Percentiles rank a stretch among this genome's conserved stretches.
These are phyloP conservation scores for Aureobasidium sp. DNA, from an alignment of 2,329 filamentous ascomycete species.

Conservation along the genomic window DNA sequence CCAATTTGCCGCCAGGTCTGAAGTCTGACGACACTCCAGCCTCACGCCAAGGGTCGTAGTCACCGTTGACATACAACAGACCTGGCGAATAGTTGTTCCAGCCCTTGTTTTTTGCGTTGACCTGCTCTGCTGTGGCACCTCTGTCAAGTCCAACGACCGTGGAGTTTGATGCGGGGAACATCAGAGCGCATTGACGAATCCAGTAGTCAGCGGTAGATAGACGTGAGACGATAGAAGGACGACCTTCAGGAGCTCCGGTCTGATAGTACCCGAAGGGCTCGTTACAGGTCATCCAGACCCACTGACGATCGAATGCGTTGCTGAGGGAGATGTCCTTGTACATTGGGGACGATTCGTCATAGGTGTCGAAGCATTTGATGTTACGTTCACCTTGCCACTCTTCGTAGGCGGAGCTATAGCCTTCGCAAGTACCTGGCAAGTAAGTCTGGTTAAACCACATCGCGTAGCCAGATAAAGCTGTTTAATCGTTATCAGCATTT, in stretches of 20 bases:
- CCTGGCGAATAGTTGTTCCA: slow-evolving; percentile 45
- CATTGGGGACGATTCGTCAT: slow-evolving; percentile 40
- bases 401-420: slow-evolving; percentile 34
- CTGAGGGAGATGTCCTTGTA: slow-evolving; percentile 41
- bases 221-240: slow-evolving; percentile 43
- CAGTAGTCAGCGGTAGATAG: slow-evolving; percentile 44
- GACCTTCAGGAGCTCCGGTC: slow-evolving; percentile 40
- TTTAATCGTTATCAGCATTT: too few relatives aligned
- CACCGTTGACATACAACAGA: slow-evolving; percentile 50
- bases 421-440: slow-evolving; percentile 40
- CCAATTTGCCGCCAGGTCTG: slow-evolving; percentile 46
- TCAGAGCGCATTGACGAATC: slow-evolving; percentile 46
- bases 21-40: slow-evolving; percentile 44
- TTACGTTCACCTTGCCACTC: slow-evolving; percentile 34
- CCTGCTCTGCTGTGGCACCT: slow-evolving; percentile 37
- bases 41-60: slow-evolving; percentile 53
- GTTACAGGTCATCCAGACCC: slow-evolving; percentile 55
- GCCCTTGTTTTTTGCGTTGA: slow-evolving; percentile 48
- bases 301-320: slow-evolving; percentile 45
- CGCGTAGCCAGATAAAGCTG: slow-evolving; percentile 45
- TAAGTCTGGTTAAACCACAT: slow-evolving; percentile 41
- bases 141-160: slow-evolving; percentile 41
- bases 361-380: slow-evolving; percentile 45
- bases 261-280: slow-evolving; percentile 54
- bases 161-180: slow-evolving; percentile 44